Evolutionary conservation across 192 early-diverging fungal genomes (phyloP).

Genomic region (Coemansia sp.): DNA sequence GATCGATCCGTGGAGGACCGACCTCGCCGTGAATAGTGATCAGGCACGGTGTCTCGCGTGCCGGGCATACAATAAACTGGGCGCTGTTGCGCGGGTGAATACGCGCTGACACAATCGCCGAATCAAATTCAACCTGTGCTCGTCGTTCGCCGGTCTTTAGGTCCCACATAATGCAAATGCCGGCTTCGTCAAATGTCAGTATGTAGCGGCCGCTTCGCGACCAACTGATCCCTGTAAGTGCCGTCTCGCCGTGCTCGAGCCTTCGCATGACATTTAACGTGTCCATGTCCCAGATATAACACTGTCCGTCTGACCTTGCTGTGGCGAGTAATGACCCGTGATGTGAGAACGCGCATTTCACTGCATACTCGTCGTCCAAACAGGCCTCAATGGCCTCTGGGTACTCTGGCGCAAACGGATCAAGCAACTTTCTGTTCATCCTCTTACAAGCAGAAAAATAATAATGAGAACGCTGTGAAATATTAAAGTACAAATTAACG

Average conservation of each 20-base stretch:
- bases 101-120: slow-evolving; percentile 69
- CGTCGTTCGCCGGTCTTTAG: slow-evolving; percentile 59
- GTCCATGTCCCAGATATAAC: slow-evolving; percentile 88
- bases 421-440: slow-evolving; percentile 64
- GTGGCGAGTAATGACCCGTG: slow-evolving; percentile 79
- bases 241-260: slow-evolving; percentile 75
- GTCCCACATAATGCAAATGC: slow-evolving; percentile 91
- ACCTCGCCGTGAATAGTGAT: slow-evolving; percentile 16
- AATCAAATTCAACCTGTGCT: slow-evolving; percentile 67
- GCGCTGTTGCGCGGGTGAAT: slow-evolving; percentile 73
- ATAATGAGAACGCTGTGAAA: neutral
- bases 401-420: slow-evolving; percentile 82
- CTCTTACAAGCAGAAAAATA: neutral
- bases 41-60: slow-evolving; percentile 43
- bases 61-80: slow-evolving; percentile 37
- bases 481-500: neutral
- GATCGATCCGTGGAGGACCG: slow-evolving; percentile 9
- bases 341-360: slow-evolving; percentile 75
- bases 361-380: slow-evolving; percentile 69
- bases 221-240: slow-evolving; percentile 85
- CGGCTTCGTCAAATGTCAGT: slow-evolving; percentile 77
- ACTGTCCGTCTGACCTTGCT: slow-evolving; percentile 77
- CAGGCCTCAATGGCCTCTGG: slow-evolving; percentile 79
- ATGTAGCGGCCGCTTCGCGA: slow-evolving; percentile 76
- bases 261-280: slow-evolving; percentile 73